These are phyloP conservation scores for Neoascochyta sp. DNA, from an alignment of 2,329 filamentous ascomycete genomes.

Conservation along the genomic window DNA sequence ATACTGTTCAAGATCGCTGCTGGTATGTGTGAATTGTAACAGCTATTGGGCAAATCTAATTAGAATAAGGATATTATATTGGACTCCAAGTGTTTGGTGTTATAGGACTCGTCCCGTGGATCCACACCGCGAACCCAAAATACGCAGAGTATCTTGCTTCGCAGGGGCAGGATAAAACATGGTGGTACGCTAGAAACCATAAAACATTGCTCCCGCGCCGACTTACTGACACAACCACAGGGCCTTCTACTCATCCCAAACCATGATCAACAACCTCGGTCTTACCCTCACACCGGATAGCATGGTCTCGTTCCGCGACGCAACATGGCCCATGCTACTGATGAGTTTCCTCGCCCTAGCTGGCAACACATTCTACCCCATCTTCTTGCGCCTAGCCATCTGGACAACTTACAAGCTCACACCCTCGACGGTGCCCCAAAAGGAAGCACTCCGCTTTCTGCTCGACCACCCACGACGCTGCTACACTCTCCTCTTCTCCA, in stretches of 20 bases:
- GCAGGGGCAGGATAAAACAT: conserved; percentile 43
- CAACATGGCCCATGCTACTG: conserved; percentile 44
- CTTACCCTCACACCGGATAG: conserved; percentile 54
- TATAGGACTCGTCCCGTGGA: conserved; percentile 47
- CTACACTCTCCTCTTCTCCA: conserved; percentile 60
- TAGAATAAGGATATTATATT: conserved; percentile 48
- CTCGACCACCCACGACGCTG: conserved; percentile 60
- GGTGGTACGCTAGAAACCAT: too few relatives aligned
- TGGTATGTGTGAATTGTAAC: conserved; percentile 21
- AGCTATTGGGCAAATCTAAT: too few relatives aligned
- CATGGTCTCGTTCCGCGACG: conserved; percentile 56
- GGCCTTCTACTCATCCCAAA: conserved; percentile 44
- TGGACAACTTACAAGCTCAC: conserved; percentile 52
- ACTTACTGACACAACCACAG: too few relatives aligned
- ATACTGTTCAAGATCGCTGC: conserved; percentile 47
- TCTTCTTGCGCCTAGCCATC: conserved; percentile 56
- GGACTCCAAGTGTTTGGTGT: conserved; percentile 49
- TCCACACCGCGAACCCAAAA: conserved; percentile 38
- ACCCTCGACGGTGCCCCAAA: conserved; percentile 35
- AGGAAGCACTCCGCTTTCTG: conserved; percentile 52
- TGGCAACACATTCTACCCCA: conserved; percentile 55
- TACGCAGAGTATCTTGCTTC: conserved; percentile 46
- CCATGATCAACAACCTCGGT: conserved; percentile 52
- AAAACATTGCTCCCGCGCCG: too few relatives aligned
- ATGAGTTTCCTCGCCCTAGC: conserved; percentile 50